A percentile compares a stretch with the other conserved stretches of the same genome.
Conservation (phyloP, 78 protist species). For the Speleostelium caveatum region DNA sequence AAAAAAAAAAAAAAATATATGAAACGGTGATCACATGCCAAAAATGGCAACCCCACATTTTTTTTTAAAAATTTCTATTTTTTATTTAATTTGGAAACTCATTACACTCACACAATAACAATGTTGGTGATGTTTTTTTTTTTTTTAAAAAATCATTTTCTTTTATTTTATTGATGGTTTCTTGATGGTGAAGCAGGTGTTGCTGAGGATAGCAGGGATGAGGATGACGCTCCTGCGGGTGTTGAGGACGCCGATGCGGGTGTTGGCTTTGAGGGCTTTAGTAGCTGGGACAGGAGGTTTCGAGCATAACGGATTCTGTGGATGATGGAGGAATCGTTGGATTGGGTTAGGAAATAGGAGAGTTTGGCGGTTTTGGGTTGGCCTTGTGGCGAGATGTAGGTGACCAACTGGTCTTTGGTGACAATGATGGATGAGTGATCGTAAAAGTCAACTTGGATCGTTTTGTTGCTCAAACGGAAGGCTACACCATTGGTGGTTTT, state of each 20-base stretch:
- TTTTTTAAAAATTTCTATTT: too few species aligned
- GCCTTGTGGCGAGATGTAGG: not conserved
- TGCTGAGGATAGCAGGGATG: not conserved
- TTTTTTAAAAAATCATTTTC: too few species aligned
- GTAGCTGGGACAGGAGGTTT: not conserved
- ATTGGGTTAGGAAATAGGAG: not conserved
- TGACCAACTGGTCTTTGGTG: slow-evolving; percentile 44
- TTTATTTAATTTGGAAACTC: too few species aligned
- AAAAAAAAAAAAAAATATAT: too few species aligned
- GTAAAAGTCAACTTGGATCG: slow-evolving; percentile 81
- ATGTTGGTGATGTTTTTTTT: too few species aligned
- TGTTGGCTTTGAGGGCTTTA: not conserved
- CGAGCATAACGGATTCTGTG: not conserved
- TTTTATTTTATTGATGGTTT: not conserved
- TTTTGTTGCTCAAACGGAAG: slow-evolving; percentile 84
- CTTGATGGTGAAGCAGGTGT: not conserved
- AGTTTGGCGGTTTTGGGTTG: slow-evolving; percentile 3
- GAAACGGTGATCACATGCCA: too few species aligned
- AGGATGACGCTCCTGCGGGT: not conserved
- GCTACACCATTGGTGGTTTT: slow-evolving; percentile 88
- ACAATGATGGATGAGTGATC: slow-evolving; percentile 56
- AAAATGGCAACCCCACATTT: too few species aligned
- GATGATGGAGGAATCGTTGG: not conserved
- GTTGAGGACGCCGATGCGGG: not conserved
- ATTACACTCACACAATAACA: too few species aligned